These are phyloP conservation scores for Rutstroemia sp. DNA, from an alignment of 2,329 filamentous ascomycete genomes.

Conservation along the genomic window DNA sequence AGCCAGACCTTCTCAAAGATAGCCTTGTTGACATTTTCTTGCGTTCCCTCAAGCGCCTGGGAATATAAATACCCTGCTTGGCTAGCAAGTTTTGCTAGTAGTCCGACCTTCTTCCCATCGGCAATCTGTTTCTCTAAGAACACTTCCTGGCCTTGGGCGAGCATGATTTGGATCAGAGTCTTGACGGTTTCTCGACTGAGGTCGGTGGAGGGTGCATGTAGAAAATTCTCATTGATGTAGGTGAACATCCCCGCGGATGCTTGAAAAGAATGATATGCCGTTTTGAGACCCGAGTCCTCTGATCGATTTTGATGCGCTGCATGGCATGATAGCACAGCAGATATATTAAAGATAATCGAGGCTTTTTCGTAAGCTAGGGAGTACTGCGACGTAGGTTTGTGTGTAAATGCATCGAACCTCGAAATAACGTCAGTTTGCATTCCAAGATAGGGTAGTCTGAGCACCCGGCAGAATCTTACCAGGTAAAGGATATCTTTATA, in stretches of 20 bases:
- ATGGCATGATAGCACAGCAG: constrained; percentile 91
- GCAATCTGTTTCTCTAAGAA: constrained; percentile 94
- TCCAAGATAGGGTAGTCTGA: background rate
- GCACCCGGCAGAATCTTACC: constrained; percentile 46
- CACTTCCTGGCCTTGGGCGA: constrained; percentile 94
- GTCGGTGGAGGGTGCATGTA: constrained; percentile 95
- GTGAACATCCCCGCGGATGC: constrained; percentile 99
- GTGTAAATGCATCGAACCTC: constrained; percentile 99
- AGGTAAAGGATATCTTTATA: constrained; percentile 98
- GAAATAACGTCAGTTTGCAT: background rate
- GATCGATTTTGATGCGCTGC: constrained; percentile 86
- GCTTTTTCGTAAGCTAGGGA: constrained; percentile 97
- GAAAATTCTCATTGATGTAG: constrained; percentile 99
- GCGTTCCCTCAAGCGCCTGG: constrained; percentile 81
- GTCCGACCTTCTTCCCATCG: constrained; percentile 85
- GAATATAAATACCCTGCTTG: constrained; percentile 84
- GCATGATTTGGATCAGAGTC: constrained; percentile 82
- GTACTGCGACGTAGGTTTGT: constrained; percentile 94
- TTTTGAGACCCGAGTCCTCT: constrained; percentile 89
- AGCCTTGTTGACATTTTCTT: constrained; percentile 84
- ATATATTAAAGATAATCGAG: constrained; percentile 99
- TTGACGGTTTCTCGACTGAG: constrained; percentile 93
- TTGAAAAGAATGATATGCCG: constrained; percentile 96
- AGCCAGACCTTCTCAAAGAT: constrained; percentile 96
- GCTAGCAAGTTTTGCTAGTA: constrained; percentile 87